Conservation (phyloP, 768 basidiomycete species). For the Leccinum subtestaceum region DNA sequence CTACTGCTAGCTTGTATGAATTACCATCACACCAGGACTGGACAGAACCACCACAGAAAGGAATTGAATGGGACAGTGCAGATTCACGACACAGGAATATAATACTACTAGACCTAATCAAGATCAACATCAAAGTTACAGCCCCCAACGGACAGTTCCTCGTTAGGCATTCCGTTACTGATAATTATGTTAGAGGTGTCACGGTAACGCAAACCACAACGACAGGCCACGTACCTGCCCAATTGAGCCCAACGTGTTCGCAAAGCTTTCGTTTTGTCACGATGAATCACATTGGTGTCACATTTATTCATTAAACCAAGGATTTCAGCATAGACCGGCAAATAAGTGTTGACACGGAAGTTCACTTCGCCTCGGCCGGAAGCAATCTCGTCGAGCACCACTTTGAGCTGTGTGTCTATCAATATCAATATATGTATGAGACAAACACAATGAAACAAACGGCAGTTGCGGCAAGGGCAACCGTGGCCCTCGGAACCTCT, state of each 20-base stretch:
- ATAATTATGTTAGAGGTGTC: not conserved
- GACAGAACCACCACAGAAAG: not conserved
- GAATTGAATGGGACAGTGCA: not conserved
- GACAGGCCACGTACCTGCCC: not conserved
- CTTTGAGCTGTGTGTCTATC: not conserved
- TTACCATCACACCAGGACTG: not conserved
- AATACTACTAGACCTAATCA: not conserved
- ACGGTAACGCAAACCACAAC: not conserved
- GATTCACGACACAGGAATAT: not conserved
- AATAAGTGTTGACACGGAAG: not conserved
- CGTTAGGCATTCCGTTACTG: not conserved
- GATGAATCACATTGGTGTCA: not conserved
- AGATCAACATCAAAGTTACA: not conserved
- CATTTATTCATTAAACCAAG: not conserved
- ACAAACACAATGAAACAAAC: not conserved
- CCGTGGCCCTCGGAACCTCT: not conserved
- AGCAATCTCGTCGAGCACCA: not conserved
- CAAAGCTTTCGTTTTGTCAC: not conserved
- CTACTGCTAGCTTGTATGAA: too few relatives aligned
- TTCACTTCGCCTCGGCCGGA: not conserved
- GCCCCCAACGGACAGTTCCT: not conserved
- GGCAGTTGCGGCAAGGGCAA: conserved; percentile 1
- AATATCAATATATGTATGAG: not conserved
- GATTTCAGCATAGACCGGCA: not conserved
- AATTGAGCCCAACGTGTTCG: not conserved